Conservation (phyloP, 345 rosid species). For the Garcia nutans region DNA sequence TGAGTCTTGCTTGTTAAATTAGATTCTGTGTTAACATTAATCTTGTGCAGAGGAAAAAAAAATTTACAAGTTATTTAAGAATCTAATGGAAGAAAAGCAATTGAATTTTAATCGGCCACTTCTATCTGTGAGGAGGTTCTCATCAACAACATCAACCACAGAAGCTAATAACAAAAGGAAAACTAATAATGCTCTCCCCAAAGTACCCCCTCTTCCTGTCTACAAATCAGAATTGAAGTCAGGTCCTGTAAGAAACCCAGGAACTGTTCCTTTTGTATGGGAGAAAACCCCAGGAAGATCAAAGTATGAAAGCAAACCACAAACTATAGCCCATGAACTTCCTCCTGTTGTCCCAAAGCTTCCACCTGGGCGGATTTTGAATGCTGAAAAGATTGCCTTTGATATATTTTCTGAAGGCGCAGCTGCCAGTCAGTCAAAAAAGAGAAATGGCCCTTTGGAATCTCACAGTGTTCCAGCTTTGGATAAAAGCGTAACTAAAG, state of each 20-base stretch:
- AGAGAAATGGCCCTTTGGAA: slow-evolving; percentile 11
- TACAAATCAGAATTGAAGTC: slow-evolving; percentile 82
- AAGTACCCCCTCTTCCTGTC: slow-evolving; percentile 50
- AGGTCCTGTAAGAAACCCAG: slow-evolving; percentile 82
- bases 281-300: slow-evolving; percentile 83
- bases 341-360: slow-evolving; percentile 62
- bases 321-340: slow-evolving; percentile 18
- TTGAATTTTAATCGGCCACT: slow-evolving; percentile 78
- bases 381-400: slow-evolving; percentile 28
- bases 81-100: slow-evolving; percentile 77
- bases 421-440: slow-evolving; percentile 8
- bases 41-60: slow-evolving; percentile 25
- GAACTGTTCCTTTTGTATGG: slow-evolving; percentile 90
- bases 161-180: slow-evolving; percentile 48
- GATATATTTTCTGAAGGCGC: slow-evolving; percentile 27
- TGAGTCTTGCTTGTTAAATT: slow-evolving; percentile 11
- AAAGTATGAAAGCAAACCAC: slow-evolving; percentile 50
- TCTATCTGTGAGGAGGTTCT: slow-evolving; percentile 64
- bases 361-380: slow-evolving; percentile 72
- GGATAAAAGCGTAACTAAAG: slow-evolving; percentile 17
- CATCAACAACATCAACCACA: slow-evolving; percentile 32
- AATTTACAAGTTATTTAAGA: slow-evolving; percentile 34
- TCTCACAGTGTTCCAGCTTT: slow-evolving; percentile 20
- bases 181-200: slow-evolving; percentile 35
- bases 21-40: slow-evolving; percentile 15